Evolutionary conservation across 176 grass and related monocot genomes (phyloP).

Genomic region (Ensete glaucum): DNA sequence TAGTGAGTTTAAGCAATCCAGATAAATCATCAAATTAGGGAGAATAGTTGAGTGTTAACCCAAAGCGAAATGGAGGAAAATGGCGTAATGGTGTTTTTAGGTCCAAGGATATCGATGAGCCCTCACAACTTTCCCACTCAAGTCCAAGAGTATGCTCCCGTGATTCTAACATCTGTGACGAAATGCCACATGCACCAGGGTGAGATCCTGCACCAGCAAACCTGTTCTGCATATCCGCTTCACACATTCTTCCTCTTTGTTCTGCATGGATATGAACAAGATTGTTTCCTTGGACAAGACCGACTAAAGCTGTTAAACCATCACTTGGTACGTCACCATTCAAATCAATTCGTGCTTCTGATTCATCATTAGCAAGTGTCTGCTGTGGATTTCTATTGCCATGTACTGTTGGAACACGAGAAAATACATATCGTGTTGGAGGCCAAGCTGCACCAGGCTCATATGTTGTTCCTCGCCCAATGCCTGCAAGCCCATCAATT

Average conservation of each 20-base stretch:
- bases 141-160: conserved; percentile 54
- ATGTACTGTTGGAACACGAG: conserved; percentile 73
- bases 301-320: conserved; percentile 88
- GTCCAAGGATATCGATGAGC: conserved; percentile 75
- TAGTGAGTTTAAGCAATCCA: not conserved
- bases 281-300: conserved; percentile 63
- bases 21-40: not conserved
- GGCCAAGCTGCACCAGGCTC: conserved; percentile 68
- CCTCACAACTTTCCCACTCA: conserved; percentile 60
- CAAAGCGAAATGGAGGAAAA: conserved; percentile 94
- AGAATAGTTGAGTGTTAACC: conserved; percentile 31
- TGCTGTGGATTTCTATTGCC: conserved; percentile 80
- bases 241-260: conserved; percentile 44
- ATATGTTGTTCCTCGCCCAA: conserved; percentile 77
- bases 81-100: conserved; percentile 88
- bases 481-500: conserved; percentile 88
- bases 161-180: conserved; percentile 61
- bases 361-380: conserved; percentile 62
- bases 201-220: conserved; percentile 42
- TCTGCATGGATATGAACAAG: conserved; percentile 23
- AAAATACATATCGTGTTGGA: conserved; percentile 88
- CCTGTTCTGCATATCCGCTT: conserved; percentile 40
- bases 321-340: conserved; percentile 71
- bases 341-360: conserved; percentile 71
- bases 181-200: conserved; percentile 52